Evolutionary conservation across 768 basidiomycete species (phyloP).

Genomic region (Chiua virens): DNA sequence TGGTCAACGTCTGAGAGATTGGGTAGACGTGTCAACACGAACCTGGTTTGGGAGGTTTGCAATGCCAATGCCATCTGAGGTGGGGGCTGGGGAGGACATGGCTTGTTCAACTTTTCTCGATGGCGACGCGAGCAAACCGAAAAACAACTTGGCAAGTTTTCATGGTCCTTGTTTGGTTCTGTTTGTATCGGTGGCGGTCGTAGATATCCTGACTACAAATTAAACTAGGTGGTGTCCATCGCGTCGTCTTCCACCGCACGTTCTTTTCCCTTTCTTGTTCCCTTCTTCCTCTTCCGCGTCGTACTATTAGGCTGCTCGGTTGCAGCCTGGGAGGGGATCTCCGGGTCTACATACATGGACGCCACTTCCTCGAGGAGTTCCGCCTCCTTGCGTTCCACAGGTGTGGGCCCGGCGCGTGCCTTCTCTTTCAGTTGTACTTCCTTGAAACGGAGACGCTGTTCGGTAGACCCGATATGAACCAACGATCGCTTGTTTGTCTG

Average conservation of each 20-base stretch:
- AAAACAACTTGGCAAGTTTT: constrained; percentile 28
- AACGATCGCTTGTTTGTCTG: constrained; percentile 53
- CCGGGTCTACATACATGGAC: constrained; percentile 18
- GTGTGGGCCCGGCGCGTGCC: constrained; percentile 32
- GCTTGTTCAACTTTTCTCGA: constrained; percentile 13
- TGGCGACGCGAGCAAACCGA: constrained; percentile 17
- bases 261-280: no score
- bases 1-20: neutral
- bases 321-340: neutral
- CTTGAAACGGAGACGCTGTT: constrained; percentile 70
- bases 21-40: constrained; percentile 18
- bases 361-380: constrained; percentile 21
- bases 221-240: constrained; percentile 18
- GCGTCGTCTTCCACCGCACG: constrained; percentile 18
- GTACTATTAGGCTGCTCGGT: no score
- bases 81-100: constrained; percentile 31
- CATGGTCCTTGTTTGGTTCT: constrained; percentile 22
- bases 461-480: constrained; percentile 57
- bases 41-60: constrained; percentile 99
- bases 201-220: no score
- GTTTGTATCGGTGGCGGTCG: constrained; percentile 25
- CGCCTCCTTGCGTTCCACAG: constrained; percentile 2
- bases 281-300: no score
- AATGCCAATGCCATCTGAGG: constrained; percentile 84
- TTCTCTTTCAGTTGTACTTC: constrained; percentile 57